phyloP scores from a whole-genome alignment of 2,329 filamentous ascomycete species.

The Aureobasidium uvarum region DNA sequence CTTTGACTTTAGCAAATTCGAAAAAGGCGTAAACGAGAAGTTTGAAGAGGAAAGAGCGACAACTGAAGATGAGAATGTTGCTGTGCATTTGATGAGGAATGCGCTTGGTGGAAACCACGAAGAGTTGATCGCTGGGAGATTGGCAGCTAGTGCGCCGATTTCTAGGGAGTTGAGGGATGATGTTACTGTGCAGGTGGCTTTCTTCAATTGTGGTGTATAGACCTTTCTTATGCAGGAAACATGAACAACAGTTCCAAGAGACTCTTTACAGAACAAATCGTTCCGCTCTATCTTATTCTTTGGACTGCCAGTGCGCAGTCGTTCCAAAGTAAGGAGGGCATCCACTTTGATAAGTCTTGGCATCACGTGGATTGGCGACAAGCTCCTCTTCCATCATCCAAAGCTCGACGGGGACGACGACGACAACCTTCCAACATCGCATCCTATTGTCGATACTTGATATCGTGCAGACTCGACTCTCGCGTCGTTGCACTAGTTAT shows the following conservation, averaged over 20 bases:
- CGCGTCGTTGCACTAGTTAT: not conserved
- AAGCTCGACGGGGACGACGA: not conserved
- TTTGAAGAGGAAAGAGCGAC: slow-evolving; percentile 45
- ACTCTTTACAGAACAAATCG: too few relatives aligned
- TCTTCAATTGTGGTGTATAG: slow-evolving; percentile 43
- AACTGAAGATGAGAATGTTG: slow-evolving; percentile 49
- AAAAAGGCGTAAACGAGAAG: slow-evolving; percentile 44
- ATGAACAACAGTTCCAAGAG: too few relatives aligned
- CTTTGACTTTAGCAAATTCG: slow-evolving; percentile 42
- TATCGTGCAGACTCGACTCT: not conserved
- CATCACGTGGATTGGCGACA: not conserved
- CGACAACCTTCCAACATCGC: not conserved
- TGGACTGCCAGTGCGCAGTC: too few relatives aligned
- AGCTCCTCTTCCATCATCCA: too few relatives aligned
- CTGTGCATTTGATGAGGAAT: slow-evolving; percentile 54
- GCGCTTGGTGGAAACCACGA: slow-evolving; percentile 51
- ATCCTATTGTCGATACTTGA: not conserved
- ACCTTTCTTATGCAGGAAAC: too few relatives aligned
- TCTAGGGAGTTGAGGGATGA: slow-evolving; percentile 50
- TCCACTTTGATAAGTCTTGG: not conserved
- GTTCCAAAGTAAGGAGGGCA: too few relatives aligned
- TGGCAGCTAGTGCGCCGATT: slow-evolving; percentile 39
- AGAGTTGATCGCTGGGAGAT: slow-evolving; percentile 42
- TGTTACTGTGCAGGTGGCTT: slow-evolving; percentile 53
- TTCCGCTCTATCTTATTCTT: too few relatives aligned